A percentile compares a stretch with the other conserved stretches of the same genome.
These are phyloP conservation scores for Cercospora sesami DNA, from an alignment of 2,329 filamentous ascomycete genomes.

Conservation along the genomic window DNA sequence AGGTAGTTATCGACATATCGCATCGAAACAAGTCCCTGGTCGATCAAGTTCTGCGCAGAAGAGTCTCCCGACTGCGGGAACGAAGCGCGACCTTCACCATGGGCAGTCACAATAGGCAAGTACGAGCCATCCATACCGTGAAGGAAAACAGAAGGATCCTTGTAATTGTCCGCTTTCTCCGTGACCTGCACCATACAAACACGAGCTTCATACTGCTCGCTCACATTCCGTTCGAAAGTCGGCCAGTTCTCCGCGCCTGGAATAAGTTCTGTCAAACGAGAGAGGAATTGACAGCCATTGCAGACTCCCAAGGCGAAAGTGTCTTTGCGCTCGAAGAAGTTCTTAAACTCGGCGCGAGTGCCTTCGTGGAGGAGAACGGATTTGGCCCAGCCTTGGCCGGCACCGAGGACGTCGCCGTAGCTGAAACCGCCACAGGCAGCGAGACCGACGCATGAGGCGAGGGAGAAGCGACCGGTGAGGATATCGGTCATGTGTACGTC, in stretches of 20 bases:
- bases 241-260: slow-evolving; percentile 83
- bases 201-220: slow-evolving; percentile 86
- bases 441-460: slow-evolving; percentile 80
- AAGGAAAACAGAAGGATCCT: slow-evolving; percentile 73
- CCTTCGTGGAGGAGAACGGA: slow-evolving; percentile 81
- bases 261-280: slow-evolving; percentile 77
- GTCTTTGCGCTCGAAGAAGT: slow-evolving; percentile 83
- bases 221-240: slow-evolving; percentile 78
- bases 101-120: slow-evolving; percentile 82
- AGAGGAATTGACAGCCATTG: slow-evolving; percentile 96
- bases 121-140: slow-evolving; percentile 80
- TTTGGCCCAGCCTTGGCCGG: slow-evolving; percentile 96
- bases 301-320: slow-evolving; percentile 94
- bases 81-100: slow-evolving; percentile 82
- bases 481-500: slow-evolving; percentile 97
- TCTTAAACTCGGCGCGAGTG: slow-evolving; percentile 73
- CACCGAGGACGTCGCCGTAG: slow-evolving; percentile 87
- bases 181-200: slow-evolving; percentile 80
- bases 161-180: slow-evolving; percentile 50
- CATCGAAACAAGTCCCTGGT: slow-evolving; percentile 70
- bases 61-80: slow-evolving; percentile 53
- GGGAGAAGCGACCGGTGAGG: slow-evolving; percentile 74
- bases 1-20: slow-evolving; percentile 83
- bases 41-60: slow-evolving; percentile 56
- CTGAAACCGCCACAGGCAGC: slow-evolving; percentile 97